Conservation (phyloP, 805 yeast genomes). For the Metschnikowia arizonensis region DNA sequence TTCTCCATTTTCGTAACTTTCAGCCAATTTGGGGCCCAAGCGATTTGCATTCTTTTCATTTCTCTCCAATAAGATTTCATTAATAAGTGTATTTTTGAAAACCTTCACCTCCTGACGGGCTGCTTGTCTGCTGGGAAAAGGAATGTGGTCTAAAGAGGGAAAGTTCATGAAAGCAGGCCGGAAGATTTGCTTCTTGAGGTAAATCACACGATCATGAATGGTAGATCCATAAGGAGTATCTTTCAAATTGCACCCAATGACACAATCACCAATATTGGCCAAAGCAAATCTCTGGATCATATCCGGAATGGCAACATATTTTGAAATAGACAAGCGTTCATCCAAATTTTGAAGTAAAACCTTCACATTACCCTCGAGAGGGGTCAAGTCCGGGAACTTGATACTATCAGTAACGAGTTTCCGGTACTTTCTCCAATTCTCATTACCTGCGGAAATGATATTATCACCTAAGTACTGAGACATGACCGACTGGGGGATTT, state of each 20-base stretch:
- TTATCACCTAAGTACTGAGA: slow-evolving; percentile 58
- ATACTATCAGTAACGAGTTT: slow-evolving; percentile 43
- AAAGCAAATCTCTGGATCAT: slow-evolving; percentile 45
- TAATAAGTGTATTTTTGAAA: slow-evolving; percentile 18
- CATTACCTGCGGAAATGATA: slow-evolving; percentile 55
- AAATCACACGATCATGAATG: slow-evolving; percentile 38
- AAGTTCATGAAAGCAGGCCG: slow-evolving; percentile 52
- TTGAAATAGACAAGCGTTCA: slow-evolving; percentile 7
- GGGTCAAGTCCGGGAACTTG: slow-evolving; percentile 43
- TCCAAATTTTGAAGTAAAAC: slow-evolving; percentile 28
- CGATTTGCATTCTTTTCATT: slow-evolving; percentile 33
- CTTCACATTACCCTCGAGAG: slow-evolving; percentile 37
- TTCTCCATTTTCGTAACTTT: slow-evolving; percentile 33
- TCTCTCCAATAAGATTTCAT: slow-evolving; percentile 22
- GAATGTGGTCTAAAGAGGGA: slow-evolving; percentile 49
- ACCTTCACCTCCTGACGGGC: slow-evolving; percentile 38
- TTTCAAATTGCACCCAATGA: slow-evolving; percentile 47
- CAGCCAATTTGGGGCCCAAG: slow-evolving; percentile 28
- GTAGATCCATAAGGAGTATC: slow-evolving; percentile 31
- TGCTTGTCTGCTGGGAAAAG: slow-evolving; percentile 43
- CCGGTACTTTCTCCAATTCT: slow-evolving; percentile 48
- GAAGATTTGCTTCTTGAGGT: slow-evolving; percentile 50
- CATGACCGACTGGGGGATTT: slow-evolving; percentile 52
- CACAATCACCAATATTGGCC: slow-evolving; percentile 48
- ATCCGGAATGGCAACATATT: slow-evolving; percentile 20